Evolutionary conservation across 768 basidiomycete species (phyloP).

Genomic region (Agrocybe praecox): DNA sequence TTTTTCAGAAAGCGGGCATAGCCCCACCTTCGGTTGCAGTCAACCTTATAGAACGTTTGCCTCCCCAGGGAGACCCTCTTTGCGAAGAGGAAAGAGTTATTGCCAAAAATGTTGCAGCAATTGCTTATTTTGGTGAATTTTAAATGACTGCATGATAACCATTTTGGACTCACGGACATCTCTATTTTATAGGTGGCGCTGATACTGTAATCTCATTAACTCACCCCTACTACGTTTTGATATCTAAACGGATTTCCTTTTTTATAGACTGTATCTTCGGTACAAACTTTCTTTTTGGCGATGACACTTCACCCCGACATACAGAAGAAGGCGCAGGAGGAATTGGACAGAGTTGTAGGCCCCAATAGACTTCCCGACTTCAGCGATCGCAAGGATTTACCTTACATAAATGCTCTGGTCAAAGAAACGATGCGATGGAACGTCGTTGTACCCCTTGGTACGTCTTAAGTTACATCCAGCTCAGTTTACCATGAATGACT

Average conservation of each 20-base stretch:
- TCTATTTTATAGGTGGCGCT: neutral
- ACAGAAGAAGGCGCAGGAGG: slow-evolving; percentile 26
- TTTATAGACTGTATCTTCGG: slow-evolving; percentile 22
- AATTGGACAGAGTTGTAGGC: slow-evolving; percentile 24
- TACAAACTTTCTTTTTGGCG: slow-evolving; percentile 24
- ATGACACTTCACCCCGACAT: slow-evolving; percentile 25
- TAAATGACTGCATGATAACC: neutral
- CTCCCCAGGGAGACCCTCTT: slow-evolving; percentile 13
- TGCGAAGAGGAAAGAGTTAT: slow-evolving; percentile 20
- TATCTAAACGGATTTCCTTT: neutral
- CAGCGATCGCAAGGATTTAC: slow-evolving; percentile 22
- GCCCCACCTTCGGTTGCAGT: slow-evolving; percentile 16
- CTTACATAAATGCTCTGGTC: slow-evolving; percentile 21
- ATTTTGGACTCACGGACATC: neutral
- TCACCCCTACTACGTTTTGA: neutral
- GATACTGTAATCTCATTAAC: slow-evolving; percentile 2
- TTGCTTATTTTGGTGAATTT: slow-evolving; percentile 24
- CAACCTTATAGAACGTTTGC: slow-evolving; percentile 18
- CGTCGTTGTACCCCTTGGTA: slow-evolving; percentile 17
- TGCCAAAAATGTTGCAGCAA: slow-evolving; percentile 16
- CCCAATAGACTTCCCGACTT: slow-evolving; percentile 25
- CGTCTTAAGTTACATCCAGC: neutral
- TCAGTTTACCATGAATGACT: neutral
- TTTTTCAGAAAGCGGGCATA: slow-evolving; percentile 14
- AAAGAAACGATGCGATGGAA: slow-evolving; percentile 21